phyloP scores from a whole-genome alignment of 2,329 filamentous ascomycete species.

The Zymoseptoria tritici region DNA sequence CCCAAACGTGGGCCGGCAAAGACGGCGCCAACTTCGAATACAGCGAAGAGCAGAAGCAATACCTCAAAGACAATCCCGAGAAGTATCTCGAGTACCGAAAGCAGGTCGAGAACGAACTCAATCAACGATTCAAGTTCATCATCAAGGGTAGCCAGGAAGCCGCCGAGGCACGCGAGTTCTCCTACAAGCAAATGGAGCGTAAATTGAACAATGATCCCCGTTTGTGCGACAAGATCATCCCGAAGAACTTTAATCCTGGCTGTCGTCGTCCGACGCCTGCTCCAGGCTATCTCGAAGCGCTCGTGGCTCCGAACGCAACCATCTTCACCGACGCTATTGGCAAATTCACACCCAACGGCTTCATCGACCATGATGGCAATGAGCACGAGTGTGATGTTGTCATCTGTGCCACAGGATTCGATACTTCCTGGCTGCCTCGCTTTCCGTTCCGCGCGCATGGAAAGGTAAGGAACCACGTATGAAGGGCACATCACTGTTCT shows the following conservation, averaged over 20 bases:
- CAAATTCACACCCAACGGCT: slow-evolving; percentile 25
- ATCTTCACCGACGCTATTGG: slow-evolving; percentile 30
- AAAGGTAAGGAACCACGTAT: background rate
- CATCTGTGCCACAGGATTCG: slow-evolving; percentile 34
- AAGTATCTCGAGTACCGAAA: slow-evolving; percentile 43
- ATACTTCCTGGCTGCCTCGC: slow-evolving; percentile 30
- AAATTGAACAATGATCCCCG: slow-evolving; percentile 34
- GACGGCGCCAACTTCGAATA: slow-evolving; percentile 44
- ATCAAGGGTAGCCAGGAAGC: slow-evolving; percentile 43
- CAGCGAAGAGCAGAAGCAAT: slow-evolving; percentile 35
- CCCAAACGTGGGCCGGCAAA: slow-evolving; percentile 40
- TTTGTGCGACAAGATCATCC: slow-evolving; percentile 40
- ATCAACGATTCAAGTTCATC: slow-evolving; percentile 48
- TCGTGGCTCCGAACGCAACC: slow-evolving; percentile 28
- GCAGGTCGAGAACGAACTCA: slow-evolving; percentile 44
- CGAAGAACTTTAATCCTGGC: slow-evolving; percentile 38
- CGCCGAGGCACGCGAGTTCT: slow-evolving; percentile 34
- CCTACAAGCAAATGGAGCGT: slow-evolving; percentile 34
- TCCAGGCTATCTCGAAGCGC: slow-evolving; percentile 37
- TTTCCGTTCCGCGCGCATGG: slow-evolving; percentile 26
- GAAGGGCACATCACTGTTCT: too few relatives aligned
- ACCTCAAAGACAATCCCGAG: slow-evolving; percentile 34
- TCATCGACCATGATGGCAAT: slow-evolving; percentile 26
- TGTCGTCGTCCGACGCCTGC: slow-evolving; percentile 38
- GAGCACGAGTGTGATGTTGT: slow-evolving; percentile 30